A percentile compares a stretch with the other conserved stretches of the same genome.
phyloP scores from a whole-genome alignment of 441 rosid genomes.

The Eruca vesicaria region DNA sequence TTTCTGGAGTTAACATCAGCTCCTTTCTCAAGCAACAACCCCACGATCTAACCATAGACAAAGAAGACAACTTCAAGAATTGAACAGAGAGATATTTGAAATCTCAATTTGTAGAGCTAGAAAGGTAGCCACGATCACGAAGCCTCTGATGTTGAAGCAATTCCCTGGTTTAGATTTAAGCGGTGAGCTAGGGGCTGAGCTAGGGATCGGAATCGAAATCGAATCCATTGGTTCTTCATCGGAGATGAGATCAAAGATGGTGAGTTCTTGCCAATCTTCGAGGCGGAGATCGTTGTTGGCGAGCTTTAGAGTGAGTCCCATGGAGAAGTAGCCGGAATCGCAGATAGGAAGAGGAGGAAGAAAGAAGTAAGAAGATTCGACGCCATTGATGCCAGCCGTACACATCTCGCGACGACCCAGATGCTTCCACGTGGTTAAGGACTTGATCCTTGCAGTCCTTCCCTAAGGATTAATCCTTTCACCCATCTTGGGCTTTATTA shows the following conservation, averaged over 20 bases:
- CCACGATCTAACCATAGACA: slow-evolving; percentile 55
- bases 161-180: background rate
- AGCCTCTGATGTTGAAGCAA: slow-evolving; percentile 32
- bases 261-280: slow-evolving; percentile 28
- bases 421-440: too few relatives aligned
- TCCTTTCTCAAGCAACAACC: slow-evolving; percentile 83
- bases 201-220: slow-evolving; percentile 15
- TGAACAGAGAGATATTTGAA: background rate
- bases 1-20: slow-evolving; percentile 95
- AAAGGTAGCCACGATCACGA: slow-evolving; percentile 37
- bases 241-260: slow-evolving; percentile 35
- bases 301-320: slow-evolving; percentile 43
- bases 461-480: too few relatives aligned
- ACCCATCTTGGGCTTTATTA: too few relatives aligned
- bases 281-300: slow-evolving; percentile 30
- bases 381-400: slow-evolving; percentile 40
- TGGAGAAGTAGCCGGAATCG: slow-evolving; percentile 43
- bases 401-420: too few relatives aligned
- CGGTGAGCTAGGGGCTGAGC: slow-evolving; percentile 1
- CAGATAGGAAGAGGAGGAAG: slow-evolving; percentile 32
- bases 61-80: background rate
- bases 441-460: too few relatives aligned
- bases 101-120: slow-evolving; percentile 40
- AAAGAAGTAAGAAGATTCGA: slow-evolving; percentile 18
- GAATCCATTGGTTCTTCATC: background rate